These are phyloP conservation scores for Atalantia buxifolia DNA, from an alignment of 345 rosid genomes.

Conservation along the genomic window DNA sequence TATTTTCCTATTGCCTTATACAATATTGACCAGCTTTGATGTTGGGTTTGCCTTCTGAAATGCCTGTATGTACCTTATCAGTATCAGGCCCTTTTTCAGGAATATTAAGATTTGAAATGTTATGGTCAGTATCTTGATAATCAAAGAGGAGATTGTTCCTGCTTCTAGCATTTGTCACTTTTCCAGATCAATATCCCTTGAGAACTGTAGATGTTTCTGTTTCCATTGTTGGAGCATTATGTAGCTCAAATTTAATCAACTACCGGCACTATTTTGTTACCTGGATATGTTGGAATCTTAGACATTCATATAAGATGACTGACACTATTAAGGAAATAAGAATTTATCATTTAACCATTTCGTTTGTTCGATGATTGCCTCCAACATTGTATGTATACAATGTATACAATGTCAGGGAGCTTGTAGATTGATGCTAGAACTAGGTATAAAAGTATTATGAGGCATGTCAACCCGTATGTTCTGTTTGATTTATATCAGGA, in stretches of 20 bases:
- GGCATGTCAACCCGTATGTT: background rate
- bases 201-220: background rate
- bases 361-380: background rate
- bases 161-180: background rate
- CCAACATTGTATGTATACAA: background rate
- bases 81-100: background rate
- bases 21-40: background rate
- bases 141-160: background rate
- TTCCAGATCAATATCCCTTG: background rate
- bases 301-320: background rate
- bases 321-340: background rate
- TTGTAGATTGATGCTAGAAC: background rate
- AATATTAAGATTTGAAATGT: slow-evolving; percentile 4
- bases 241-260: background rate
- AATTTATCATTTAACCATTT: background rate
- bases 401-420: background rate
- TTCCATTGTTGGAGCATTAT: background rate
- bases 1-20: background rate
- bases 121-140: background rate
- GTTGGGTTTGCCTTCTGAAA: background rate
- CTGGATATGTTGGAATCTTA: background rate
- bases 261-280: background rate
- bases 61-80: background rate
- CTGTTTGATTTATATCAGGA: background rate
- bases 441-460: background rate